Conservation (phyloP, 2,329 filamentous ascomycete species). For the Thermothelomyces thermophilus region DNA sequence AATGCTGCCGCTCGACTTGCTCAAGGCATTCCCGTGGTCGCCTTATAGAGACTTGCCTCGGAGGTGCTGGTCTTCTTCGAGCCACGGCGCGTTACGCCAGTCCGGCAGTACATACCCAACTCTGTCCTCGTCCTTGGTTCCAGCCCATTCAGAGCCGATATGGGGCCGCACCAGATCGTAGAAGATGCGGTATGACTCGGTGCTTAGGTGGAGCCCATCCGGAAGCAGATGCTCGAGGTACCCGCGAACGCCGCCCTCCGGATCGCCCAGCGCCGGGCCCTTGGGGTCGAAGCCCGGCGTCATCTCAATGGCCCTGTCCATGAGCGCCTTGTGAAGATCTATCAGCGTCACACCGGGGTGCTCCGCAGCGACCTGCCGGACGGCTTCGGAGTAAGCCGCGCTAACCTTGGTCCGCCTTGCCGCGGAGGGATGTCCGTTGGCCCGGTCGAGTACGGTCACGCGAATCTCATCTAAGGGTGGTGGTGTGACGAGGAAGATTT, state of each 20-base stretch:
- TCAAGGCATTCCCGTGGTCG: no score
- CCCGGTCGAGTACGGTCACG: slow-evolving; percentile 42
- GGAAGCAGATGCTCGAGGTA: slow-evolving; percentile 47
- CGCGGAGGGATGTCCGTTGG: slow-evolving; percentile 37
- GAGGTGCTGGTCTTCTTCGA: slow-evolving; percentile 22
- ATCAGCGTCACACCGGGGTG: slow-evolving; percentile 62
- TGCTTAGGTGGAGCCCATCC: slow-evolving; percentile 53
- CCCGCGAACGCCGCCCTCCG: slow-evolving; percentile 43
- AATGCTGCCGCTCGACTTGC: not conserved
- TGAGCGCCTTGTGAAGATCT: slow-evolving; percentile 74
- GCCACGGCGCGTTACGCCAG: slow-evolving; percentile 36
- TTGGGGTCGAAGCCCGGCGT: slow-evolving; percentile 49
- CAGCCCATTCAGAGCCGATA: slow-evolving; percentile 40
- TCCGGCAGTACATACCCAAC: slow-evolving; percentile 41
- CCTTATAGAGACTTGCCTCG: slow-evolving; percentile 8
- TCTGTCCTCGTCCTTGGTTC: slow-evolving; percentile 31
- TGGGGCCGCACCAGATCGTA: slow-evolving; percentile 43
- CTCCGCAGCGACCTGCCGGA: slow-evolving; percentile 62
- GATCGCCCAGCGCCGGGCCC: slow-evolving; percentile 44
- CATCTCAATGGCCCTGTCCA: slow-evolving; percentile 59
- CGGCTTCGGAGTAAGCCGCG: slow-evolving; percentile 51
- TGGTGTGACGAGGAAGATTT: slow-evolving; percentile 72
- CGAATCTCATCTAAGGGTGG: slow-evolving; percentile 77
- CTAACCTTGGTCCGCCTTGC: slow-evolving; percentile 43
- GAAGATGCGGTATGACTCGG: slow-evolving; percentile 47